Conservation (phyloP, 208 protist genomes). For the Trypanosoma theileri region DNA sequence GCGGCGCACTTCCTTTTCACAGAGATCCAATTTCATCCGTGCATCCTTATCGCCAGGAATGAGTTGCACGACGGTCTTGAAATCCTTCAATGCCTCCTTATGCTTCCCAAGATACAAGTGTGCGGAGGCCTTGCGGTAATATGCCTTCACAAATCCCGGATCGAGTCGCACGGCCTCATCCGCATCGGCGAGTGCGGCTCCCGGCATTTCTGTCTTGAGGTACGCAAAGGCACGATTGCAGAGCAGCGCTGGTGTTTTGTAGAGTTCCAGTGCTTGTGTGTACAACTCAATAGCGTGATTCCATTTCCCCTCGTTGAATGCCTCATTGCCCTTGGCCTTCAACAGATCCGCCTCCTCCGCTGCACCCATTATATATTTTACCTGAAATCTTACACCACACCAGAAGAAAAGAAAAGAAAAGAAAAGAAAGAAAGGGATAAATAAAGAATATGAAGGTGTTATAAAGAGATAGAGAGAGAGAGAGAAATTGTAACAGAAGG, state of each 20-base stretch:
- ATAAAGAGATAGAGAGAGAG: too few relatives aligned
- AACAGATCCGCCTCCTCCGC: conserved; percentile 59
- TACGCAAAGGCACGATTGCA: conserved; percentile 95
- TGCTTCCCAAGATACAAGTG: conserved; percentile 94
- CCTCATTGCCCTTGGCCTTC: conserved; percentile 82
- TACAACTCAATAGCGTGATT: conserved; percentile 91
- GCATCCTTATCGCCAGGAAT: conserved; percentile 91
- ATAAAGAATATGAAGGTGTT: too few relatives aligned
- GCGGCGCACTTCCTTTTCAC: conserved; percentile 92
- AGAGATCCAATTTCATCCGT: conserved; percentile 88
- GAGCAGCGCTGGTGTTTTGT: conserved; percentile 80
- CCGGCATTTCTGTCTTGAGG: conserved; percentile 91
- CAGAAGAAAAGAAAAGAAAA: conserved; percentile 27
- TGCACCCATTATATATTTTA: conserved; percentile 15
- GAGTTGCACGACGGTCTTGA: conserved; percentile 88
- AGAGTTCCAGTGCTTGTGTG: conserved; percentile 83
- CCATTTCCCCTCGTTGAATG: conserved; percentile 88
- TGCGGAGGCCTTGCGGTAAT: conserved; percentile 96
- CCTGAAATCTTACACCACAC: neutral
- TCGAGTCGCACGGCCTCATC: conserved; percentile 91
- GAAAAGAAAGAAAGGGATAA: neutral
- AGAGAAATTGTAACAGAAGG: too few relatives aligned
- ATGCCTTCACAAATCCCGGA: conserved; percentile 95
- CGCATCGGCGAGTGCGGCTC: conserved; percentile 93
- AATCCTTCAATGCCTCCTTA: conserved; percentile 94